Evolutionary conservation across 164 flowering plant species (phyloP).

Genomic region (Nymphaea colorata): DNA sequence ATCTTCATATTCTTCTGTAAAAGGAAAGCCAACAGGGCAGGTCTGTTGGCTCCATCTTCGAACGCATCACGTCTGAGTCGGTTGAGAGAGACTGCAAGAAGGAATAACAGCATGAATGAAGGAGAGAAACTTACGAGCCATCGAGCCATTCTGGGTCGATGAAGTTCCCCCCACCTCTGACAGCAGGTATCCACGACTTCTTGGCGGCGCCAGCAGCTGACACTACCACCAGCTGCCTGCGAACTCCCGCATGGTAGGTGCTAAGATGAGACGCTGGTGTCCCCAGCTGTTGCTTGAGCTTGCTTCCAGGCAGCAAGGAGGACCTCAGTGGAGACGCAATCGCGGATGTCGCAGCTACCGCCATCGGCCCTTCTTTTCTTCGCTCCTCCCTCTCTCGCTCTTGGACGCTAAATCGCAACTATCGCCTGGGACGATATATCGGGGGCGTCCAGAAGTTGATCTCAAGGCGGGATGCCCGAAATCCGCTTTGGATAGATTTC

Average conservation of each 20-base stretch:
- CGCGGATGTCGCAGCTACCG: conserved; percentile 56
- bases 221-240: conserved; percentile 24
- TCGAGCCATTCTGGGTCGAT: conserved; percentile 98
- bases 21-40: background rate
- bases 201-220: conserved; percentile 55
- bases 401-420: background rate
- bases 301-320: background rate
- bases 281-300: background rate
- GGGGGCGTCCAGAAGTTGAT: conserved; percentile 34
- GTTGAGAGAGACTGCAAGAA: no score
- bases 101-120: no score
- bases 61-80: no score
- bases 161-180: conserved; percentile 65
- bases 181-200: conserved; percentile 92
- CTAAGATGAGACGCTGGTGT: background rate
- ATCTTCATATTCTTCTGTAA: no score
- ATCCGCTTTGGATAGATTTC: conserved; percentile 47
- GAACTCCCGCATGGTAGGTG: conserved; percentile 10
- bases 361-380: background rate
- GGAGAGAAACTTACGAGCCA: conserved; percentile 67
- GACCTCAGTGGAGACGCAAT: conserved; percentile 13
- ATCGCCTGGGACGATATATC: background rate
- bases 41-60: no score
- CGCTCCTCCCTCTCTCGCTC: background rate
- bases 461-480: conserved; percentile 12